These are phyloP conservation scores for Collybiopsis luxurians DNA, from an alignment of 768 basidiomycete genomes.

Conservation along the genomic window DNA sequence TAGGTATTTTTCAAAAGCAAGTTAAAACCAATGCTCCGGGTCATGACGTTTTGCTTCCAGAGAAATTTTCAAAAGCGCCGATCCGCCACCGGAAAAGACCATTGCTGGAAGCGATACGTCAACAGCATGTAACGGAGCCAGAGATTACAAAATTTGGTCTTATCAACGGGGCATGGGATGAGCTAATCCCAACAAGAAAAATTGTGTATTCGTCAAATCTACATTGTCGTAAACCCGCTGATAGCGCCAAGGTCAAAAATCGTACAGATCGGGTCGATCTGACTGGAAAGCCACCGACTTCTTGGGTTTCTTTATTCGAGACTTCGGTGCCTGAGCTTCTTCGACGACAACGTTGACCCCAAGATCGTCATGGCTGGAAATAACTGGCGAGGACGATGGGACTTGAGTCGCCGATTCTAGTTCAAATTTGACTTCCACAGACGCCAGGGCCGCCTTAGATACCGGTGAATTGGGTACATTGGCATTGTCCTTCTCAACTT, in stretches of 20 bases:
- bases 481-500: conserved; percentile 8
- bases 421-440: conserved; percentile 46
- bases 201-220: background rate
- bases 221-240: background rate
- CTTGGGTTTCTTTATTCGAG: conserved; percentile 41
- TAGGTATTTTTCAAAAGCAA: no score
- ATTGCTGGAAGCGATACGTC: no score
- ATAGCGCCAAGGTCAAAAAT: conserved; percentile 45
- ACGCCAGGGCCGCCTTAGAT: conserved; percentile 26
- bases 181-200: no score
- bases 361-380: background rate
- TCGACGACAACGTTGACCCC: background rate
- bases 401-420: background rate
- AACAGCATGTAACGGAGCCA: no score
- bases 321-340: conserved; percentile 17
- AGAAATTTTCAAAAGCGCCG: no score
- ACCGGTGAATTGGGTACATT: background rate
- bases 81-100: no score
- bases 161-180: no score
- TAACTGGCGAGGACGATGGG: background rate
- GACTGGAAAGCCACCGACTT: conserved; percentile 71
- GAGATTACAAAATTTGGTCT: no score
- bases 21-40: no score
- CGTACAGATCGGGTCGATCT: conserved; percentile 70
- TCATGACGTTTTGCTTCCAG: no score